Base-by-base conservation (phyloP, 139 green algal species). In the Edaphochlamys debaryana region DNA sequence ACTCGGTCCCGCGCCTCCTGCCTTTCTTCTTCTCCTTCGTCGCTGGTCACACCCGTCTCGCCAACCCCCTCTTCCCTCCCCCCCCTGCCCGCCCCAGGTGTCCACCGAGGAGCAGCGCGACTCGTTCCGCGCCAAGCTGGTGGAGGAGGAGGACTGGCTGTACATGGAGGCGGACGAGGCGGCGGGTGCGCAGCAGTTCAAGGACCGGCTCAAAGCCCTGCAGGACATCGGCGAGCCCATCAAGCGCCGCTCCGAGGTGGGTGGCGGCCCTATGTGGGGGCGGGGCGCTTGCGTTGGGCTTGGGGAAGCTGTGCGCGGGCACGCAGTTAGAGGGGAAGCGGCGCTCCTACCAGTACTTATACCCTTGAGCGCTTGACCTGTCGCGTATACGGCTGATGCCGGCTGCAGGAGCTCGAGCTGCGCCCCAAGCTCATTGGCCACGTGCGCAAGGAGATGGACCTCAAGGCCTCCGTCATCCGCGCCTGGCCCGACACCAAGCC, bases 121-220 rank as follows among this genome's bases (percentile, higher is more conserved):
- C 20, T 66, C 84, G 29, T 94, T 98, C 76, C 60, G 67, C 8
- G 73, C 54, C 25, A 67, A 88, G 67, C 90, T 98, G 32, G 92
- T 41, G 48, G 93, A 93, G 8, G 89, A 86, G 15, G 96, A 99
- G 91, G 96, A 99, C 82, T 99, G 96, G 96, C 88, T 99, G 86
- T 99, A 98, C 52, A 93, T 91, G 67, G 95, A 98, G 48, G 96
- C 77, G 29, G 77, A 94, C 27, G 96, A 95, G 34, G 79, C 0
- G 20, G 64, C 74, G 77, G 79, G 42, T 4, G 67, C 79, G 37
- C 54, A 75, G 17, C 76, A 77, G 74, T 87, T 86, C 81, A 68
- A 62, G 38, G 45, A 72, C 42, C 87, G 91, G 72, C 85, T 95
- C 48, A 80, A 76, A n/a, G 54, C 87, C 84, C 87, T 96, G 34